Evolutionary conservation across 2,329 filamentous ascomycete species (phyloP).

Genomic region (Sclerotinia sclerotiorum): DNA sequence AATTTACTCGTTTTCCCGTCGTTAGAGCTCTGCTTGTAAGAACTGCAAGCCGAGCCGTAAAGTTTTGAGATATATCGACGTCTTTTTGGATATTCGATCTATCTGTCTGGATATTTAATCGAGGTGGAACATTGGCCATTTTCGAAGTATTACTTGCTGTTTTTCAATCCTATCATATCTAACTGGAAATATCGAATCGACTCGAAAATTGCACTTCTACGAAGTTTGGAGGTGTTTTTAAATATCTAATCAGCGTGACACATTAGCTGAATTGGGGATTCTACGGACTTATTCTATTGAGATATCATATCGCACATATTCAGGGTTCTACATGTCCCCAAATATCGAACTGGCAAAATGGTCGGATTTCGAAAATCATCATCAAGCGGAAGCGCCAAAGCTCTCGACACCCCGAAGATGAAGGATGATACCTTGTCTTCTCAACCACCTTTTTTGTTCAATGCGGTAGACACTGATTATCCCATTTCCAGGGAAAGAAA

Average conservation of each 20-base stretch:
- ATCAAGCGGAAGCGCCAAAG: not conserved
- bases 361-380: not conserved
- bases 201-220: not conserved
- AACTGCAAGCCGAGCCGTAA: not conserved
- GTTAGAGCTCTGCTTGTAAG: not conserved
- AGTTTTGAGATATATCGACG: not conserved
- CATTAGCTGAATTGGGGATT: not conserved
- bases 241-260: no score
- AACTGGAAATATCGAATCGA: not conserved
- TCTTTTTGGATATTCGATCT: not conserved
- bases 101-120: not conserved
- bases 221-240: no score
- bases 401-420: not conserved
- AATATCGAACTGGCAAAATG: not conserved
- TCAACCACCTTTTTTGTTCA: not conserved
- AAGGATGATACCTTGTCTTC: not conserved
- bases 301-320: not conserved
- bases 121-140: not conserved
- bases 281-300: not conserved
- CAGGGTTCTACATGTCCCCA: not conserved
- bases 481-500: not conserved
- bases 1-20: not conserved
- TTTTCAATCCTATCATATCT: not conserved
- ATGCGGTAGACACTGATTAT: not conserved
- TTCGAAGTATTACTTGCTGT: not conserved